Conservation (phyloP, 352 stramenopile genomes). For the Blastocystis sp. region DNA sequence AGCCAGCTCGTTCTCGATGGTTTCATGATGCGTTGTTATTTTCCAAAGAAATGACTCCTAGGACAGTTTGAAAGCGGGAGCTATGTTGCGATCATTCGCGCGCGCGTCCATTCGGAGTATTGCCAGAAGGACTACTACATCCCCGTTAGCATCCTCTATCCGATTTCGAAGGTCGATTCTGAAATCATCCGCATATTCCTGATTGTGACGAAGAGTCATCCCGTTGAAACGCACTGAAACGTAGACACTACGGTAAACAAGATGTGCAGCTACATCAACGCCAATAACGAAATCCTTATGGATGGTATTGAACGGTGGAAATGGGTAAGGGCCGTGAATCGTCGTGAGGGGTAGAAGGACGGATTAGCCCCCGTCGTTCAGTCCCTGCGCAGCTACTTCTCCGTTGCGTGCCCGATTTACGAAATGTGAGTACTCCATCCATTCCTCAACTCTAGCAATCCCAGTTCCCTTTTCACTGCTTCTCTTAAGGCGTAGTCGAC, state of each 20-base stretch:
- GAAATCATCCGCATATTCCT: slow-evolving; percentile 39
- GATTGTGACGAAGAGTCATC: slow-evolving; percentile 36
- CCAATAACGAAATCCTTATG: slow-evolving; percentile 44
- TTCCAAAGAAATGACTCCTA: background rate
- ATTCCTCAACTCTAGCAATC: slow-evolving; percentile 23
- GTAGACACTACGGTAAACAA: slow-evolving; percentile 65
- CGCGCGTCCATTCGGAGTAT: slow-evolving; percentile 42
- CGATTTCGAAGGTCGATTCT: background rate
- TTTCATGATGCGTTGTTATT: slow-evolving; percentile 19
- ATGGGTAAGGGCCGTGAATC: background rate
- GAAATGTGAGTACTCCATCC: slow-evolving; percentile 11
- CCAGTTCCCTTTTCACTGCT: background rate
- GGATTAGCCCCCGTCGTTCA: slow-evolving; percentile 13
- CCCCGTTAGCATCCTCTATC: slow-evolving; percentile 59
- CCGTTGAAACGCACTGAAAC: no score
- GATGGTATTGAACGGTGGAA: slow-evolving; percentile 22
- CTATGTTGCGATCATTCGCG: slow-evolving; percentile 26
- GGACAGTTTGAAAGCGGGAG: slow-evolving; percentile 42
- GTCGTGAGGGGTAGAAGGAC: slow-evolving; percentile 4
- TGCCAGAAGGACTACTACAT: slow-evolving; percentile 65
- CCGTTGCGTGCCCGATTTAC: slow-evolving; percentile 17
- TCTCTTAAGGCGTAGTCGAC: slow-evolving; percentile 7
- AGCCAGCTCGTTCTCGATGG: slow-evolving; percentile 37
- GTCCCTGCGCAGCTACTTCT: slow-evolving; percentile 43
- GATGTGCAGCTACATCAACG: slow-evolving; percentile 25